Evolutionary conservation across 805 yeast species (phyloP).

Genomic region (Cyberlindnera petersonii): DNA sequence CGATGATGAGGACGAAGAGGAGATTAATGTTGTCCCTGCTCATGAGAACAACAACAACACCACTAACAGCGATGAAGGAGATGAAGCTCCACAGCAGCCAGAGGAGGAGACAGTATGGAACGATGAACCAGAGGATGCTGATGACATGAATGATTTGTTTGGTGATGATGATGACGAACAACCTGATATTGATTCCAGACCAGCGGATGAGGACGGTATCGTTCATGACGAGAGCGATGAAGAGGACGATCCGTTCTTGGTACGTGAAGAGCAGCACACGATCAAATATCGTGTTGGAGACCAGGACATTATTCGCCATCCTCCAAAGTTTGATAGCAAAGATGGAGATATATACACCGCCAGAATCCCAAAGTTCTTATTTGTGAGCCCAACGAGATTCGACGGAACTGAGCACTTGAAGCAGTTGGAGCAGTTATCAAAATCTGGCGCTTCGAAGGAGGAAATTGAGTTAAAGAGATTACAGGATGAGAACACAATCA

Average conservation of each 20-base stretch:
- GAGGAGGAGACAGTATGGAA: conserved; percentile 4
- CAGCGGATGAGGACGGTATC: conserved; percentile 15
- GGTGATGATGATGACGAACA: conserved; percentile 26
- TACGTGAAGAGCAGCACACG: conserved; percentile 10
- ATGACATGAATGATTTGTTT: conserved; percentile 42
- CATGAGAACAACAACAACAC: conserved; percentile 2
- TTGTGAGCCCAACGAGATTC: conserved; percentile 82
- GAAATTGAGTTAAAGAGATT: conserved; percentile 59
- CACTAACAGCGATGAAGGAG: no score
- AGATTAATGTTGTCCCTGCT: neutral
- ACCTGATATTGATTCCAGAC: neutral
- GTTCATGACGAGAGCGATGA: conserved; percentile 27
- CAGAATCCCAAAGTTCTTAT: conserved; percentile 78
- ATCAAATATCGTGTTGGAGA: conserved; percentile 35
- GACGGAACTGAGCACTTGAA: conserved; percentile 67
- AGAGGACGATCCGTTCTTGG: conserved; percentile 29
- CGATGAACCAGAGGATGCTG: conserved; percentile 28
- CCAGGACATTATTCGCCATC: conserved; percentile 45
- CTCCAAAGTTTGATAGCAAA: conserved; percentile 29
- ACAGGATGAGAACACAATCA: conserved; percentile 75
- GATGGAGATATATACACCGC: conserved; percentile 41
- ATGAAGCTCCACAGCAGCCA: conserved; percentile 2
- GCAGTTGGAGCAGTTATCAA: conserved; percentile 40
- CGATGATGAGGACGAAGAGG: conserved; percentile 19
- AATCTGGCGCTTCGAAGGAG: conserved; percentile 39